Evolutionary conservation across 176 grass and related monocot species (phyloP).

Genomic region (Echinochloa phyllopogon): DNA sequence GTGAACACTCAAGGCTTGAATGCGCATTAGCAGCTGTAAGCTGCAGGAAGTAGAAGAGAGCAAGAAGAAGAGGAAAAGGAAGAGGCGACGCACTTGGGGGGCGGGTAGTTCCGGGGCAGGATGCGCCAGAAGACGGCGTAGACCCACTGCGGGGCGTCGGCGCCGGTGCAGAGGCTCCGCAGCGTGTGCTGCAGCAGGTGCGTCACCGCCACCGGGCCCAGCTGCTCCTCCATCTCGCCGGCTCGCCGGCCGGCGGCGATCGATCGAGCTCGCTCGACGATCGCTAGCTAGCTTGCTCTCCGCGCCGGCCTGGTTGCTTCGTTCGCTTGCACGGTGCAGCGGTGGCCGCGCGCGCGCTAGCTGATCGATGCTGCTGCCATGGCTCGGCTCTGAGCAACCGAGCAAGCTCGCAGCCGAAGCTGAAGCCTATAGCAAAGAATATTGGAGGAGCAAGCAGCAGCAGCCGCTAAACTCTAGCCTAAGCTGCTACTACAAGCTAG

Average conservation of each 20-base stretch:
- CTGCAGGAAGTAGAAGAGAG: neutral
- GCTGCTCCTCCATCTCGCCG: conserved; percentile 76
- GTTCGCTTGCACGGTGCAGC: neutral
- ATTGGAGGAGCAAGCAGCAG: neutral
- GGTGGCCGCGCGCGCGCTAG: neutral
- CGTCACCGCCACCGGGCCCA: conserved; percentile 81
- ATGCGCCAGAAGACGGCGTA: conserved; percentile 97
- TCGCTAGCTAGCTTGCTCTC: neutral
- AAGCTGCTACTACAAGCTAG: neutral
- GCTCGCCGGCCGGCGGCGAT: neutral
- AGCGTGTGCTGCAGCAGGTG: conserved; percentile 95
- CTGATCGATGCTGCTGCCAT: neutral
- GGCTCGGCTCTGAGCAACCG: neutral
- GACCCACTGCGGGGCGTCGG: conserved; percentile 61
- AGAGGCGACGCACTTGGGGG: conserved; percentile 60
- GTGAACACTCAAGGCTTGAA: neutral
- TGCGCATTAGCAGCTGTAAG: neutral
- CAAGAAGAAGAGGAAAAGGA: neutral
- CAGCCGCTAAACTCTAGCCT: neutral
- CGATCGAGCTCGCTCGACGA: neutral
- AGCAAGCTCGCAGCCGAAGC: neutral
- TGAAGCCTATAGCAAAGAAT: conserved; percentile 11
- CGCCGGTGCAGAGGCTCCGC: conserved; percentile 82
- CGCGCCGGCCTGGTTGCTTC: neutral
- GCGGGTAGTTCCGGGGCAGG: conserved; percentile 87